Conservation (phyloP, 441 rosid species). For the Kokia cookei region DNA sequence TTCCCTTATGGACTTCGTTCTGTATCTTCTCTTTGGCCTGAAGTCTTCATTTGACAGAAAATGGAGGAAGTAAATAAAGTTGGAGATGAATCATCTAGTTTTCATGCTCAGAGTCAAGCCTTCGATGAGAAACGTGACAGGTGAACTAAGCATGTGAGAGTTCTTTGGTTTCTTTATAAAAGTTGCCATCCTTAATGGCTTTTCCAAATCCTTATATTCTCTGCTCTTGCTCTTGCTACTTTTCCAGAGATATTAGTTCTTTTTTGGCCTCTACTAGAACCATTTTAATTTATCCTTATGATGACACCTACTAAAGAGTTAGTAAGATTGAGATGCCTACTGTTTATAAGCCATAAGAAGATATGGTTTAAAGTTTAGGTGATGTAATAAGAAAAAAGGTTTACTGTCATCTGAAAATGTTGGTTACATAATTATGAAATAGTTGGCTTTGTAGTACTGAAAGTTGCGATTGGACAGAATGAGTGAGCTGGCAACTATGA, state of each 20-base stretch:
- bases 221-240: background rate
- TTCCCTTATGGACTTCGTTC: background rate
- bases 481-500: background rate
- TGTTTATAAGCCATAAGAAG: background rate
- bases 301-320: conserved; percentile 5
- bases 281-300: conserved; percentile 1
- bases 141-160: conserved; percentile 92
- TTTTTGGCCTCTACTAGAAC: background rate
- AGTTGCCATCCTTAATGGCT: conserved; percentile 12
- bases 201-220: background rate
- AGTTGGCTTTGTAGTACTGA: background rate
- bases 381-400: background rate
- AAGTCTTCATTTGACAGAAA: conserved; percentile 22
- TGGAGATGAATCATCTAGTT: conserved; percentile 23
- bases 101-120: conserved; percentile 24
- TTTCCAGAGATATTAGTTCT: background rate
- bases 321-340: background rate
- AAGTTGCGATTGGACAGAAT: background rate
- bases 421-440: background rate
- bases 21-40: conserved; percentile 11
- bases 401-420: background rate
- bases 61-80: conserved; percentile 59
- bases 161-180: conserved; percentile 54
- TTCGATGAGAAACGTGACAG: conserved; percentile 68
- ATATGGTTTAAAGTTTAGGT: background rate